A percentile compares a stretch with the other conserved stretches of the same genome.
Evolutionary conservation across 2,329 filamentous ascomycete genomes (phyloP).

Genomic region (Ophiocordyceps australis): DNA sequence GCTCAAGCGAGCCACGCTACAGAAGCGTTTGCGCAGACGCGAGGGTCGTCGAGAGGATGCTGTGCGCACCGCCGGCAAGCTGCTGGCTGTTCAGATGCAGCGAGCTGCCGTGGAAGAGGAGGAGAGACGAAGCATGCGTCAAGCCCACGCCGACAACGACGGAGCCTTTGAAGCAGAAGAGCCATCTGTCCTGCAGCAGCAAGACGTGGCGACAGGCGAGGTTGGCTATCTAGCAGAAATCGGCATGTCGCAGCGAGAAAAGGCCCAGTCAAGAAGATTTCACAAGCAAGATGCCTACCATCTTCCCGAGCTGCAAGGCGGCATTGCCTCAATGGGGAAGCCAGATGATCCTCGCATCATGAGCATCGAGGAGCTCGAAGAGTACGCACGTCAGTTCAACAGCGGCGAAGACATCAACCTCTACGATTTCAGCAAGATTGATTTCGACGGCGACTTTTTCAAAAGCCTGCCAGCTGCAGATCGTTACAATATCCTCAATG

Average conservation of each 20-base stretch:
- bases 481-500: slow-evolving; percentile 94
- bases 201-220: slow-evolving; percentile 40
- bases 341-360: slow-evolving; percentile 91
- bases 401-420: slow-evolving; percentile 77
- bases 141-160: slow-evolving; percentile 24
- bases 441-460: slow-evolving; percentile 94
- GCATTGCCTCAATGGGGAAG: slow-evolving; percentile 70
- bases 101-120: slow-evolving; percentile 73
- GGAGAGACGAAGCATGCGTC: slow-evolving; percentile 38
- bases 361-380: slow-evolving; percentile 84
- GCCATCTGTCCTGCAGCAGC: slow-evolving; percentile 45
- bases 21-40: slow-evolving; percentile 55
- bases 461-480: slow-evolving; percentile 76
- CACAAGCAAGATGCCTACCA: slow-evolving; percentile 91
- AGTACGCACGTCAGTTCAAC: slow-evolving; percentile 85
- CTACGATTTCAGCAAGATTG: slow-evolving; percentile 97
- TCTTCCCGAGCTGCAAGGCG: slow-evolving; percentile 66
- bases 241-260: slow-evolving; percentile 61
- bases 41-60: slow-evolving; percentile 92
- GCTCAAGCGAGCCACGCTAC: slow-evolving; percentile 83
- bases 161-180: slow-evolving; percentile 14
- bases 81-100: slow-evolving; percentile 90
- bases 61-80: slow-evolving; percentile 71
- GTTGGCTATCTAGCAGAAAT: slow-evolving; percentile 86
- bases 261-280: slow-evolving; percentile 58